Evolutionary conservation across 139 green algal genomes (phyloP).

Genomic region (Chlamydomonas schloesseri): DNA sequence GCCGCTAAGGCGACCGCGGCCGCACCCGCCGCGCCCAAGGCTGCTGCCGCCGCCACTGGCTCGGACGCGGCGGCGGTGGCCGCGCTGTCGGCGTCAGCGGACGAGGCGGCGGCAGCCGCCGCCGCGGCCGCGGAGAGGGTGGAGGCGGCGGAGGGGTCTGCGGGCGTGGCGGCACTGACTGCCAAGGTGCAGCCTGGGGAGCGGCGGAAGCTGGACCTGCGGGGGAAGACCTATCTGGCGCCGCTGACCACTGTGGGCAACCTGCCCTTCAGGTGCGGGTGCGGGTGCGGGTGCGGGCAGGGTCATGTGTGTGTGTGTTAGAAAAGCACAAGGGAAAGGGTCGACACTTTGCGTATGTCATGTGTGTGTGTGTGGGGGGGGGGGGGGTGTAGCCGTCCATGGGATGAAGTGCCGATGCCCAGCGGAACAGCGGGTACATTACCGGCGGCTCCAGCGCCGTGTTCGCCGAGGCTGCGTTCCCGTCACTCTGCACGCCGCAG

Average conservation of each 20-base stretch:
- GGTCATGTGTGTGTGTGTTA: neutral
- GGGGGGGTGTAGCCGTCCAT: no score
- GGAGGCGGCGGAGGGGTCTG: constrained; percentile 7
- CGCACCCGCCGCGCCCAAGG: neutral
- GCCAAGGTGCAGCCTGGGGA: constrained; percentile 63
- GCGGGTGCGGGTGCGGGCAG: neutral
- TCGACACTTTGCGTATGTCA: no score
- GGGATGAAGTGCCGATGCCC: no score
- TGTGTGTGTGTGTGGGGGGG: no score
- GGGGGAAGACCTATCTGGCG: constrained; percentile 92
- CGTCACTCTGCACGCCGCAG: no score
- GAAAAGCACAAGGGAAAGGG: no score
- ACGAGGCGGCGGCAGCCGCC: neutral
- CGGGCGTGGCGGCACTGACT: constrained; percentile 1
- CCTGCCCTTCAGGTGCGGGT: constrained; percentile 85
- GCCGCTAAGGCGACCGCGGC: neutral
- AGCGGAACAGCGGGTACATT: no score
- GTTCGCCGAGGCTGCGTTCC: no score
- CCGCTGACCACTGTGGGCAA: constrained; percentile 98
- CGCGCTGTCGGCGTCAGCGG: neutral
- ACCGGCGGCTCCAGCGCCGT: no score
- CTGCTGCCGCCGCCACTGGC: constrained; percentile 16
- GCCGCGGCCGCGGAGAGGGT: neutral
- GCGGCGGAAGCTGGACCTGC: constrained; percentile 80
- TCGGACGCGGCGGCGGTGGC: neutral